These are phyloP conservation scores for Phaeosphaeria sp. DNA, from an alignment of 2,329 filamentous ascomycete genomes.

Conservation along the genomic window DNA sequence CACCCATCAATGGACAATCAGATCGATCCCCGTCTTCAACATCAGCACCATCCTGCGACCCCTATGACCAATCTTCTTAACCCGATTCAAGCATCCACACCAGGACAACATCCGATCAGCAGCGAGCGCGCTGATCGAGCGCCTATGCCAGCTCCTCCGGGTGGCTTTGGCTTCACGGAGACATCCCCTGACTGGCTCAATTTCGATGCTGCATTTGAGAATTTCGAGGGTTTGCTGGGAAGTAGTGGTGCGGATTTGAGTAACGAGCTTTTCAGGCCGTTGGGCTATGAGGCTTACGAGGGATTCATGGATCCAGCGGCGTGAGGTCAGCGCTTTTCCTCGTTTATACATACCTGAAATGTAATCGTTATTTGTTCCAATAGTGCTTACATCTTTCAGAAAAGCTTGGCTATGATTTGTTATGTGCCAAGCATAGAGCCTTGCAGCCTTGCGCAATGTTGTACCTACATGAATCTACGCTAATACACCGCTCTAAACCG, in stretches of 20 bases:
- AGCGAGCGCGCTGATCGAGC: slow-evolving; percentile 43
- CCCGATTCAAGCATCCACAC: slow-evolving; percentile 31
- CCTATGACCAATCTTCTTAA: slow-evolving; percentile 42
- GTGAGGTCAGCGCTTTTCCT: not conserved
- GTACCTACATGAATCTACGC: not conserved
- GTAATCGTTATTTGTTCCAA: not conserved
- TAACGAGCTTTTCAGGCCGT: slow-evolving; percentile 46
- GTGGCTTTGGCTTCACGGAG: slow-evolving; percentile 41
- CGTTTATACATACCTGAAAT: not conserved
- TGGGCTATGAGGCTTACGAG: slow-evolving; percentile 45
- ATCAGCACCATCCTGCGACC: slow-evolving; percentile 27
- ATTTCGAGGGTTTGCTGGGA: slow-evolving; percentile 48
- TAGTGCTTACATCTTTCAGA: not conserved
- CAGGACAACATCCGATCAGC: slow-evolving; percentile 48
- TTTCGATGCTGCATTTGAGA: slow-evolving; percentile 50
- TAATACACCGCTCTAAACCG: not conserved
- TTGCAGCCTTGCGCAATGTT: not conserved
- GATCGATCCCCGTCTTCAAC: slow-evolving; percentile 45
- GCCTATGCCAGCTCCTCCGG: slow-evolving; percentile 22
- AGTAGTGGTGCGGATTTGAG: slow-evolving; percentile 48
- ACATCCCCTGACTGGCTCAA: slow-evolving; percentile 49
- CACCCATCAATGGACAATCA: slow-evolving; percentile 23
- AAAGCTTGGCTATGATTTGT: not conserved
- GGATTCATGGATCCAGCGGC: slow-evolving; percentile 40
- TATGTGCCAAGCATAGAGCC: not conserved